These are phyloP conservation scores for Colletotrichum gloeosporioides DNA, from an alignment of 2,329 filamentous ascomycete genomes.

Conservation along the genomic window DNA sequence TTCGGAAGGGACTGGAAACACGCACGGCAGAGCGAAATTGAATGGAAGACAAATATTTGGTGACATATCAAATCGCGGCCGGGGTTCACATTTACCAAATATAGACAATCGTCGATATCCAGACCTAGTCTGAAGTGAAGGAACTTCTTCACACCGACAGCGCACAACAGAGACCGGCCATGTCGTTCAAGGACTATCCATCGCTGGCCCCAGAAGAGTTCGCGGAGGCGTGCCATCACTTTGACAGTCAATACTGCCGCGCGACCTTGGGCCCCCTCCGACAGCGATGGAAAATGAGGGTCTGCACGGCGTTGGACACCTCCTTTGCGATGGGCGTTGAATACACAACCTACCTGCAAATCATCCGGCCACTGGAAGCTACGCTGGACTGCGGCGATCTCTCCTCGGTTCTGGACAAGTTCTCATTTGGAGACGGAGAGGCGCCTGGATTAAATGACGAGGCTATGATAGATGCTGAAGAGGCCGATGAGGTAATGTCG, in stretches of 20 bases:
- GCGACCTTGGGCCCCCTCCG: conserved; percentile 62
- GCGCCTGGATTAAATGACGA: conserved; percentile 38
- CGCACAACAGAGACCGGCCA: background rate
- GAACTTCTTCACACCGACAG: background rate
- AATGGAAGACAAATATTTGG: background rate
- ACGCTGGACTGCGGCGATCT: conserved; percentile 50
- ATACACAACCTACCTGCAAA: conserved; percentile 60
- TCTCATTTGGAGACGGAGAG: conserved; percentile 45
- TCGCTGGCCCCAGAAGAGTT: conserved; percentile 68
- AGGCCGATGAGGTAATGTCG: conserved; percentile 52
- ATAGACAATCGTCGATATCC: background rate
- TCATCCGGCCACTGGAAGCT: conserved; percentile 57
- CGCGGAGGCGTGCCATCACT: conserved; percentile 65
- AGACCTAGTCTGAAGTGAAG: background rate
- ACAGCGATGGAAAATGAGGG: conserved; percentile 58
- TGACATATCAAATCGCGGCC: background rate
- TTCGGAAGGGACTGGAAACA: background rate
- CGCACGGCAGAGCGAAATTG: background rate
- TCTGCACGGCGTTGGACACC: conserved; percentile 56
- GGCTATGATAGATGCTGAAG: conserved; percentile 56
- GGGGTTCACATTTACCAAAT: background rate
- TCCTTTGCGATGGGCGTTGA: conserved; percentile 46
- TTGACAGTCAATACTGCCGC: conserved; percentile 64
- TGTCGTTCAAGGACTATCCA: conserved; percentile 59
- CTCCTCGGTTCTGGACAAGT: conserved; percentile 47